A percentile compares a stretch with the other conserved stretches of the same genome.
Evolutionary conservation across 2,329 filamentous ascomycete species (phyloP).

Genomic region (Paraphoma chrysanthemicola): DNA sequence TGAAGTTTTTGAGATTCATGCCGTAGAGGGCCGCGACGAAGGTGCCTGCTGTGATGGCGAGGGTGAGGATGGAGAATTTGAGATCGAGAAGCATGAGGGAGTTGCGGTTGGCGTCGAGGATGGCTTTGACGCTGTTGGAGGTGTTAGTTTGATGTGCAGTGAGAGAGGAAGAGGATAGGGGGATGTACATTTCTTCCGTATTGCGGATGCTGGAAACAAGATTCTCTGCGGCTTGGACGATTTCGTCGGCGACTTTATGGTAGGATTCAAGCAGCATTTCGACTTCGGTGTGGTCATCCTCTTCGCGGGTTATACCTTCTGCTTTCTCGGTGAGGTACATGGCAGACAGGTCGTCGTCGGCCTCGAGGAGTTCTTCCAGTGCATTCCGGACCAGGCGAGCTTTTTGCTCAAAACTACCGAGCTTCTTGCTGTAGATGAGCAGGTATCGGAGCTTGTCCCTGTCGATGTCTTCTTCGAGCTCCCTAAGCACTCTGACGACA

Average conservation of each 20-base stretch:
- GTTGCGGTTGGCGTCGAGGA: conserved; percentile 97
- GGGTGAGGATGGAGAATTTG: conserved; percentile 93
- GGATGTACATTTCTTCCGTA: conserved; percentile 91
- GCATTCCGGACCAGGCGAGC: conserved; percentile 92
- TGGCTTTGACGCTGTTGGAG: conserved; percentile 81
- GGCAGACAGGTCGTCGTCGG: conserved; percentile 89
- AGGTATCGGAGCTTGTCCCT: conserved; percentile 89
- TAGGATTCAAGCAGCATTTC: conserved; percentile 98
- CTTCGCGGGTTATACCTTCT: conserved; percentile 72
- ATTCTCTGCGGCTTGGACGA: conserved; percentile 93
- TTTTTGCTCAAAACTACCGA: conserved; percentile 97
- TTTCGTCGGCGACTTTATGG: conserved; percentile 97
- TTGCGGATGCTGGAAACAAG: conserved; percentile 94
- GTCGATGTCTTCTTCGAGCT: conserved; percentile 96
- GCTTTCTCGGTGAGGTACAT: conserved; percentile 97
- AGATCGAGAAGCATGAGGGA: conserved; percentile 96
- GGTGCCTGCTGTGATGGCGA: conserved; percentile 92
- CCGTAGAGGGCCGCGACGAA: conserved; percentile 99
- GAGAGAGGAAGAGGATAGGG: background rate
- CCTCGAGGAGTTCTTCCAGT: conserved; percentile 93
- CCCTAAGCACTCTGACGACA: conserved; percentile 84
- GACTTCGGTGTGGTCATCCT: conserved; percentile 93
- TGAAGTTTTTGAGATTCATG: conserved; percentile 99
- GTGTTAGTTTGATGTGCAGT: conserved; percentile 15
- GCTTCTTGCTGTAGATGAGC: conserved; percentile 91